Conservation (phyloP, 148 eudicot genomes). For the Amaranthus palmeri region DNA sequence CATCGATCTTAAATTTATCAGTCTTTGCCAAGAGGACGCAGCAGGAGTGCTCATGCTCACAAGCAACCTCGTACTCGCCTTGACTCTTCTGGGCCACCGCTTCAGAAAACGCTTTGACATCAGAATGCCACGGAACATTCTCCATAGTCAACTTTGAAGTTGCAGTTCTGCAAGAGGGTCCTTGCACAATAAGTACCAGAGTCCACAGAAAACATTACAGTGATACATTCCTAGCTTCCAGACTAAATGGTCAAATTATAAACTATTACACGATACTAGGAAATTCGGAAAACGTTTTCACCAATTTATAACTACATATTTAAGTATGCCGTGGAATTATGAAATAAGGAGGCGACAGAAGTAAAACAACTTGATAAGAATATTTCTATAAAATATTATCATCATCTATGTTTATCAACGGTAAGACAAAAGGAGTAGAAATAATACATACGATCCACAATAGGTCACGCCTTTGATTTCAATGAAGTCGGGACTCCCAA, state of each 20-base stretch:
- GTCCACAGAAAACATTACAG: background rate
- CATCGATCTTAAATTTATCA: slow-evolving; percentile 73
- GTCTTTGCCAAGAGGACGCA: slow-evolving; percentile 90
- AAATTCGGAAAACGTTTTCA: too few relatives aligned
- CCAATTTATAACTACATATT: too few relatives aligned
- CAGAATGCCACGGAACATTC: slow-evolving; percentile 99
- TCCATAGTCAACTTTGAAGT: slow-evolving; percentile 99
- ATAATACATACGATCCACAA: slow-evolving; percentile 87
- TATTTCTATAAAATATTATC: too few relatives aligned
- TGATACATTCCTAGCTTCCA: too few relatives aligned
- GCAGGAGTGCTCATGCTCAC: slow-evolving; percentile 96
- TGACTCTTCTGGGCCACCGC: slow-evolving; percentile 75
- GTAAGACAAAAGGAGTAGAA: too few relatives aligned
- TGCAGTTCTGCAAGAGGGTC: slow-evolving; percentile 53
- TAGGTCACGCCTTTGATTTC: slow-evolving; percentile 99
- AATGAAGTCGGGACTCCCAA: slow-evolving; percentile 83
- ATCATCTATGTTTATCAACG: too few relatives aligned
- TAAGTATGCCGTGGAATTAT: too few relatives aligned
- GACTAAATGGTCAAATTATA: too few relatives aligned
- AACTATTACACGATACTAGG: too few relatives aligned
- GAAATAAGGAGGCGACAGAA: too few relatives aligned
- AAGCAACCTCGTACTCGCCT: slow-evolving; percentile 93
- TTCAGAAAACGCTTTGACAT: slow-evolving; percentile 87
- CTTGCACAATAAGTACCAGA: slow-evolving; percentile 1
- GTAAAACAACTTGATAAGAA: too few relatives aligned